Percentiles rank a stretch among this genome's conserved stretches.
Conservation (phyloP, 2,329 filamentous ascomycete genomes). For the Talaromyces verruculosus region DNA sequence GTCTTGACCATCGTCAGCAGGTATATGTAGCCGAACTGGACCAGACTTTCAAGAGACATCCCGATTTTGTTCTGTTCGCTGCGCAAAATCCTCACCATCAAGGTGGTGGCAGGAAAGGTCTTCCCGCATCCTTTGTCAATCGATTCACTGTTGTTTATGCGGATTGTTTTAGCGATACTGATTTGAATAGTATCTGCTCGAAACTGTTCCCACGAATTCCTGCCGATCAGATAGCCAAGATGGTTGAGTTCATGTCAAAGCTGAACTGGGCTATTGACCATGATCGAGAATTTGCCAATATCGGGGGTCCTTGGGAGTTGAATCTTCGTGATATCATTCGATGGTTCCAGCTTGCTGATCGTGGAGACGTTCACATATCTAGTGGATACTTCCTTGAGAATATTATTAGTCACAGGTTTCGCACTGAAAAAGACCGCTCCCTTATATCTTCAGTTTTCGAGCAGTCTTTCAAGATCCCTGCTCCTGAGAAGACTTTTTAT, state of each 20-base stretch:
- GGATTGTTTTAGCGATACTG: conserved; percentile 78
- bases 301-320: conserved; percentile 87
- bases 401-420: conserved; percentile 84
- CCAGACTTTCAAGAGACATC: conserved; percentile 86
- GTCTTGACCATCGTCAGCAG: conserved; percentile 92
- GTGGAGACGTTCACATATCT: conserved; percentile 60
- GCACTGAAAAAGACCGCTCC: conserved; percentile 66
- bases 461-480: conserved; percentile 57
- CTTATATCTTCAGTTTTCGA: conserved; percentile 67
- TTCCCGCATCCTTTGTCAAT: conserved; percentile 95
- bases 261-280: conserved; percentile 70
- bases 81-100: conserved; percentile 98
- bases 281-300: conserved; percentile 53
- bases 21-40: conserved; percentile 95
- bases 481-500: conserved; percentile 62
- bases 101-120: conserved; percentile 88
- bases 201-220: conserved; percentile 70
- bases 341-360: conserved; percentile 74
- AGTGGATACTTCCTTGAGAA: conserved; percentile 76
- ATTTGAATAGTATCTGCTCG: conserved; percentile 77
- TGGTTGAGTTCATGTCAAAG: conserved; percentile 79
- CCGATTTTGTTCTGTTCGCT: conserved; percentile 89
- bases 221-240: conserved; percentile 58
- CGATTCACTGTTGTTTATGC: conserved; percentile 97
- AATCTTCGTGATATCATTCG: conserved; percentile 87